Evolutionary conservation across 1,284 basidiomycete genomes (phyloP).

Genomic region (Entoloma clypeatum): DNA sequence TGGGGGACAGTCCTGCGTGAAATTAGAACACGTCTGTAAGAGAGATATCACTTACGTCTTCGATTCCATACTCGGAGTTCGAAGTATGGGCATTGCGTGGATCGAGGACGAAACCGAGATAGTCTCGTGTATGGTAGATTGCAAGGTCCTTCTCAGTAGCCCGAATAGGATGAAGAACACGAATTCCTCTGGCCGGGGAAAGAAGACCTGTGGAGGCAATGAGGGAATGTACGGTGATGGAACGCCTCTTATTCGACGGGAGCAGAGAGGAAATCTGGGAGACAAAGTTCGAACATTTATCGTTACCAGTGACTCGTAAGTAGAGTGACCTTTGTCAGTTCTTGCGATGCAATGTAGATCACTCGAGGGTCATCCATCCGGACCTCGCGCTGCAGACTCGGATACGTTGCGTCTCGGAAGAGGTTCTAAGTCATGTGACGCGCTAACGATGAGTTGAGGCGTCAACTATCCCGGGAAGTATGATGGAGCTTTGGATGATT

Average conservation of each 20-base stretch:
- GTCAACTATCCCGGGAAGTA: no score
- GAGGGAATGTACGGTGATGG: constrained; percentile 11
- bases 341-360: no score
- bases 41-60: constrained; percentile 47
- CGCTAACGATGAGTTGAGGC: no score
- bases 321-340: no score
- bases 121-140: constrained; percentile 54
- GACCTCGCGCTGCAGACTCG: no score
- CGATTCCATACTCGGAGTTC: constrained; percentile 53
- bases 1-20: constrained; percentile 72
- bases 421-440: no score
- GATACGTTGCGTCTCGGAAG: no score
- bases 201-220: constrained; percentile 14
- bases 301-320: no score
- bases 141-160: constrained; percentile 51
- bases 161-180: constrained; percentile 47
- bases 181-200: constrained; percentile 34
- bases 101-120: constrained; percentile 52
- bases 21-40: constrained; percentile 10
- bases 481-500: no score
- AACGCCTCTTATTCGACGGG: constrained; percentile 15
- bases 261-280: constrained; percentile 14
- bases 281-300: no score
- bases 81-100: constrained; percentile 23
- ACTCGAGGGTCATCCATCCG: no score